Conservation (phyloP, 2,329 filamentous ascomycete species). For the Diaporthe australafricana region DNA sequence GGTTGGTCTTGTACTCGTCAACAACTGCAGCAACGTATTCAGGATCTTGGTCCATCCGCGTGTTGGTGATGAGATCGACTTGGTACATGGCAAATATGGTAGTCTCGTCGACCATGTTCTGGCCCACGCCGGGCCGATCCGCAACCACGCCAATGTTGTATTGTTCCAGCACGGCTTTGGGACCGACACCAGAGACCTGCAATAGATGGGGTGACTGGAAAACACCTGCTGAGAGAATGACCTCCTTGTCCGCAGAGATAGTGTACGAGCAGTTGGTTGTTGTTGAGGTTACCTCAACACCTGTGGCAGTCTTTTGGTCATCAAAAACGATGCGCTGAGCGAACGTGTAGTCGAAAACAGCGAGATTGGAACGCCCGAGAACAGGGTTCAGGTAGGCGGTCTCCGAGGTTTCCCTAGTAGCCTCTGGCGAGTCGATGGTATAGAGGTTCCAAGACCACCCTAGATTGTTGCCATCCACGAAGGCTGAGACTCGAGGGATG, state of each 20-base stretch:
- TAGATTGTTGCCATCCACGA: constrained; percentile 5
- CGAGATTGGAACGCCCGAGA: background rate
- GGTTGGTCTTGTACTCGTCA: background rate
- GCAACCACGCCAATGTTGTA: constrained; percentile 42
- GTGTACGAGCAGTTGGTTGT: constrained; percentile 2
- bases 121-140: constrained; percentile 43
- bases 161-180: constrained; percentile 33
- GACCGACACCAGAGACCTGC: constrained; percentile 41
- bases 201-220: constrained; percentile 54
- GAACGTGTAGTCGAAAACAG: constrained; percentile 17
- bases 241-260: constrained; percentile 44
- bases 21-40: background rate
- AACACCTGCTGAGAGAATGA: constrained; percentile 55
- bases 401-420: background rate
- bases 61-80: constrained; percentile 8
- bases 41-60: background rate
- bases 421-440: background rate
- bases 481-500: background rate
- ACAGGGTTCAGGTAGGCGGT: constrained; percentile 15
- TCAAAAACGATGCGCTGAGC: constrained; percentile 22
- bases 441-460: constrained; percentile 6
- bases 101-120: constrained; percentile 25
- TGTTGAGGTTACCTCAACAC: background rate
- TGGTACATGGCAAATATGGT: background rate
- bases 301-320: constrained; percentile 24